A percentile compares a stretch with the other conserved stretches of the same genome.
Conservation (phyloP, 257 asterid species). For the Solanum commersonii region DNA sequence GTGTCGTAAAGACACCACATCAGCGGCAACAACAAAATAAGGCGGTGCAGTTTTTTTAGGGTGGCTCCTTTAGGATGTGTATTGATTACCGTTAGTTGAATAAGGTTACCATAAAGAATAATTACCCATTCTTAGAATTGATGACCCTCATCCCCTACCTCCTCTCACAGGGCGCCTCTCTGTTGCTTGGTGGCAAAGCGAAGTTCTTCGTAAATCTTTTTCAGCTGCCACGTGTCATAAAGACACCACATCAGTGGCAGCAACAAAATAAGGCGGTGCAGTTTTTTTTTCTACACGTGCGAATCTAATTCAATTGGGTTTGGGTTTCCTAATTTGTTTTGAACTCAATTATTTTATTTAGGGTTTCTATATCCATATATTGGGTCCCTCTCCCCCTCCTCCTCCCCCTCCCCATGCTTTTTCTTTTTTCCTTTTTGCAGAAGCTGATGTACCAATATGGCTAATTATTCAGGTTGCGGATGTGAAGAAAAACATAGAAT, state of each 20-base stretch:
- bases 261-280: neutral
- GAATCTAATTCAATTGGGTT: neutral
- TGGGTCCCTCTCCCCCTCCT: neutral
- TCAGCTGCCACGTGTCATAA: neutral
- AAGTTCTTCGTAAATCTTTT: neutral
- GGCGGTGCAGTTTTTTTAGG: neutral
- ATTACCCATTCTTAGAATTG: neutral
- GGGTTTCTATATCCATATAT: neutral
- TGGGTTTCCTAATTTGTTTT: neutral
- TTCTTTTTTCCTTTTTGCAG: neutral
- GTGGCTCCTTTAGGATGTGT: too few species aligned
- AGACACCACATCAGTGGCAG: neutral
- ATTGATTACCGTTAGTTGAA: neutral
- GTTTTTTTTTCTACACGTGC: neutral
- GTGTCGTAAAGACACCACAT: neutral
- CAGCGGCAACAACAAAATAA: neutral
- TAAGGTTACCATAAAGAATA: neutral
- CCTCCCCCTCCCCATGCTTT: neutral
- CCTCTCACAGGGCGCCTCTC: neutral
- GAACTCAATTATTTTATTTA: neutral
- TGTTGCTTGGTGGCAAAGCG: neutral
- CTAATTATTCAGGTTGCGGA: constrained; percentile 42
- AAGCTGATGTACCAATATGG: neutral
- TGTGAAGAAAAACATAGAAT: constrained; percentile 69
- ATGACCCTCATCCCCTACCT: neutral